These are phyloP conservation scores for Rhizopus arrhizus DNA, from an alignment of 371 early-diverging fungal species.

Conservation along the genomic window DNA sequence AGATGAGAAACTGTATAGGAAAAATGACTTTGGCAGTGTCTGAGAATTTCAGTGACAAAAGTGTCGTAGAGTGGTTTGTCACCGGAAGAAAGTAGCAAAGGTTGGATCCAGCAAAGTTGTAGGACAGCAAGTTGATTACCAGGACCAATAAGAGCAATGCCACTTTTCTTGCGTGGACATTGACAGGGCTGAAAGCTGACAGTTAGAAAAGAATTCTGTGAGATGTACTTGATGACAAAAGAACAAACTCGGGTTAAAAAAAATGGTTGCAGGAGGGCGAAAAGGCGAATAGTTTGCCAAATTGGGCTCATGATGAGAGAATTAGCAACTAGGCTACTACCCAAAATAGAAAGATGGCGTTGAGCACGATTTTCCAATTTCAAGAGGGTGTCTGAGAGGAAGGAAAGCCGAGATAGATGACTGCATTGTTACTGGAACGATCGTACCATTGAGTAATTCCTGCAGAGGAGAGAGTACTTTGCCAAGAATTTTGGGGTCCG, in stretches of 20 bases:
- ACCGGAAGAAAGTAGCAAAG: too few relatives aligned
- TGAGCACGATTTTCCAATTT: conserved; percentile 3
- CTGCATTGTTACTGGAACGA: neutral
- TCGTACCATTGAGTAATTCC: conserved; percentile 18
- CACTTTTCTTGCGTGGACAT: neutral
- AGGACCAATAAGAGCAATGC: neutral
- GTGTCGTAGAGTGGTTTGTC: too few relatives aligned
- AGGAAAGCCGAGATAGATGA: conserved; percentile 21
- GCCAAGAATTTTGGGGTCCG: neutral
- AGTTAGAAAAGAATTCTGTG: too few relatives aligned
- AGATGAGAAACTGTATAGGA: too few relatives aligned
- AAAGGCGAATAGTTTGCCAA: conserved; percentile 27
- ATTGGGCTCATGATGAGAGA: conserved; percentile 18
- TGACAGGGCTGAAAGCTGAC: too few relatives aligned
- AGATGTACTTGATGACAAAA: too few relatives aligned
- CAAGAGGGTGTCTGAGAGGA: conserved; percentile 3
- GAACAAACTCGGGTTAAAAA: too few relatives aligned
- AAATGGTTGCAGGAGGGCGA: conserved; percentile 1
- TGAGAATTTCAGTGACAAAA: too few relatives aligned
- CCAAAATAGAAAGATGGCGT: conserved; percentile 19
- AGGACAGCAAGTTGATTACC: too few relatives aligned
- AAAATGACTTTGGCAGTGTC: too few relatives aligned
- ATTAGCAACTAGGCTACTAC: conserved; percentile 20
- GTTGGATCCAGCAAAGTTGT: too few relatives aligned
- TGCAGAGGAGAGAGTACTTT: neutral